phyloP scores from a whole-genome alignment of 176 grass and related monocot genomes.

The Miscanthus lutarioriparius region DNA sequence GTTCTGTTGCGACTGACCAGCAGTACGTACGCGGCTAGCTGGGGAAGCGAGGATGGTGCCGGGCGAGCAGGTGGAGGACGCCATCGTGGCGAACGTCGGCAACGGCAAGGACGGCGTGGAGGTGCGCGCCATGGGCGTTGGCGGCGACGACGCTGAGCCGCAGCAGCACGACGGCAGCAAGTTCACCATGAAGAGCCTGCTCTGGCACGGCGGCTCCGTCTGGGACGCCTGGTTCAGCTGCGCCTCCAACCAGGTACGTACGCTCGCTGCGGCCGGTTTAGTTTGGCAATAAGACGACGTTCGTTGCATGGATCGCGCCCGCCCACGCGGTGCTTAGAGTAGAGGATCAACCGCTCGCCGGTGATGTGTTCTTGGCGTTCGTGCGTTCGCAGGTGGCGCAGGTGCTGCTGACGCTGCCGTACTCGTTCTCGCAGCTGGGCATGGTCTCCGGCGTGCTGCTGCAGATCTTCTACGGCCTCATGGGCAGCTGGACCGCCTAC shows the following conservation, averaged over 20 bases:
- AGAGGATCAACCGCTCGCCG: no score
- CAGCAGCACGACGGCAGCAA: neutral
- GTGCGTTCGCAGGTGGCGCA: constrained; percentile 44
- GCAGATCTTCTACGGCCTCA: constrained; percentile 65
- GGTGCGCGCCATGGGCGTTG: constrained; percentile 40
- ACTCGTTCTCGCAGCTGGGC: constrained; percentile 66
- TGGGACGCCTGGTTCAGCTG: constrained; percentile 99
- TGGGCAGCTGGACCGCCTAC: constrained; percentile 81
- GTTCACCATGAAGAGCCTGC: constrained; percentile 55
- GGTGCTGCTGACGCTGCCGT: constrained; percentile 64
- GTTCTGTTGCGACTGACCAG: neutral
- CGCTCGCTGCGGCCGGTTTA: neutral
- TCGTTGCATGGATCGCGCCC: neutral
- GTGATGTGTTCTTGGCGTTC: neutral
- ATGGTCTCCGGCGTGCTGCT: constrained; percentile 51
- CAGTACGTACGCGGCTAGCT: neutral
- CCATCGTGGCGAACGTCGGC: constrained; percentile 48
- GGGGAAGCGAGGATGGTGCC: constrained; percentile 30
- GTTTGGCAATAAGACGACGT: neutral
- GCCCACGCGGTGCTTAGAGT: neutral
- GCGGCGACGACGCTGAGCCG: constrained; percentile 8
- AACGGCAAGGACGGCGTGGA: constrained; percentile 27
- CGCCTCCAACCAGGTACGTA: constrained; percentile 88
- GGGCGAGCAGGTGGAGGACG: constrained; percentile 61
- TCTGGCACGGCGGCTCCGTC: constrained; percentile 97